Evolutionary conservation across 2,329 filamentous ascomycete genomes (phyloP), one percentile per base, ranked within the genome.

Genomic region (Aspergillus proliferans): DNA sequence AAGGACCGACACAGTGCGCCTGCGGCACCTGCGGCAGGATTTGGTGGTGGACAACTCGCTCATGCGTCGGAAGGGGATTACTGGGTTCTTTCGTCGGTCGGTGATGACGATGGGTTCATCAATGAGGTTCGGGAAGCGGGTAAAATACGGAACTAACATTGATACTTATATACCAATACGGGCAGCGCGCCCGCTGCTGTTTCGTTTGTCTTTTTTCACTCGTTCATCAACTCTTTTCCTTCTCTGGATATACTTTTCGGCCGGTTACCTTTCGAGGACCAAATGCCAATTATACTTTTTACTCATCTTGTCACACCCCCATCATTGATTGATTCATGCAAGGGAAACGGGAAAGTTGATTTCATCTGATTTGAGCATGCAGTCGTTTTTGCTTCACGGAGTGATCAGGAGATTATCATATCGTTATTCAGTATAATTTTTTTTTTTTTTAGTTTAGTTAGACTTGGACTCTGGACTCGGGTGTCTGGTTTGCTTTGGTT

Each of bases 81-180:
- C 52, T 73, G 70, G 70, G 58, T 71, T 45, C 52, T 73, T 34
- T 64, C 62, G 28, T 52, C 64, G 38, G 60, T 65, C 18, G 67
- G 70, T 10, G 58, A 70, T 51, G 70, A 72, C 47, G 69, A 73
- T 49, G 65, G 64, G 19, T 73, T 73, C 52, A 70, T 73, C 55
- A 59, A 62, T 43, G 68, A 70, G 45, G 68, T 73, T 24, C 60
- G 69, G 21, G 68, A 72, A 49, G 71, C 71, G 39, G 71, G 71
- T 22, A 72, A 70, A 48, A 66, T 72, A 22, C 64, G 63, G 45
- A 52, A 55, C 45, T 58, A 52, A 53, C 34, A 38, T 39, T 7
- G 18, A 44, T 15, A 19, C 4, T 39, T 7, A 15, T 15, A 15
- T 39, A 39, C 10, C 6, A 9, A 15, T 26, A 28, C 24, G 19